Evolutionary conservation across 2,329 filamentous ascomycete species (phyloP).

Genomic region (Apiospora marii): DNA sequence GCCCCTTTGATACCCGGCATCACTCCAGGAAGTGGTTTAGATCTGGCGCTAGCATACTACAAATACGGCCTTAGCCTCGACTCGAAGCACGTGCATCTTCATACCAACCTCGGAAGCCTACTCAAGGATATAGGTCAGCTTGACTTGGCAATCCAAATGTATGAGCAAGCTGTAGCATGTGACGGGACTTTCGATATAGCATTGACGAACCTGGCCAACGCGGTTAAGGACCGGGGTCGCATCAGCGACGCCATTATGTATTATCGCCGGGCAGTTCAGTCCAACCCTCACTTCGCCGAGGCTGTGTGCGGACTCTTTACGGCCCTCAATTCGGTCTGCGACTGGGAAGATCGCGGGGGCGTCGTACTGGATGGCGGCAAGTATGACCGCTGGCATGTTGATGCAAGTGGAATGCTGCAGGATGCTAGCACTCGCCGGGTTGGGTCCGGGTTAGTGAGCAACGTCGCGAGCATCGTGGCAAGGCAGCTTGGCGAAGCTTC

Average conservation of each 20-base stretch:
- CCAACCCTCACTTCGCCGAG: conserved; percentile 97
- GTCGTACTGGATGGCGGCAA: conserved; percentile 76
- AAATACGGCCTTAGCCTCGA: conserved; percentile 92
- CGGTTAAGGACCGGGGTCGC: conserved; percentile 94
- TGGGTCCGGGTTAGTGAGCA: conserved; percentile 83
- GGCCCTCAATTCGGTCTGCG: conserved; percentile 94
- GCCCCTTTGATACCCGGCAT: conserved; percentile 75
- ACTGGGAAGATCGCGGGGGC: conserved; percentile 90
- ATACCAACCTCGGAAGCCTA: conserved; percentile 94
- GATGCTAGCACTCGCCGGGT: conserved; percentile 71
- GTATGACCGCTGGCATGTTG: conserved; percentile 92
- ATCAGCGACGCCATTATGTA: conserved; percentile 92
- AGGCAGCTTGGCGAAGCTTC: conserved; percentile 89
- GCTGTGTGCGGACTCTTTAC: conserved; percentile 96
- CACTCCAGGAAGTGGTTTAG: conserved; percentile 83
- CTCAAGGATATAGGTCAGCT: conserved; percentile 96
- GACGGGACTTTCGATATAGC: conserved; percentile 97
- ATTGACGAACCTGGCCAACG: conserved; percentile 94
- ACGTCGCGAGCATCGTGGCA: conserved; percentile 88
- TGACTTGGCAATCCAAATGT: conserved; percentile 93
- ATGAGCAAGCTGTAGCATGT: conserved; percentile 90
- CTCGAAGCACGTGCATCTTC: conserved; percentile 89
- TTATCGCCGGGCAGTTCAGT: conserved; percentile 86
- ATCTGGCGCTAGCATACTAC: conserved; percentile 91
- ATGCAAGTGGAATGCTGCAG: conserved; percentile 80